A percentile compares a stretch with the other conserved stretches of the same genome.
These are phyloP conservation scores for Pogostemon cablin DNA, from an alignment of 257 asterid species.

Conservation along the genomic window DNA sequence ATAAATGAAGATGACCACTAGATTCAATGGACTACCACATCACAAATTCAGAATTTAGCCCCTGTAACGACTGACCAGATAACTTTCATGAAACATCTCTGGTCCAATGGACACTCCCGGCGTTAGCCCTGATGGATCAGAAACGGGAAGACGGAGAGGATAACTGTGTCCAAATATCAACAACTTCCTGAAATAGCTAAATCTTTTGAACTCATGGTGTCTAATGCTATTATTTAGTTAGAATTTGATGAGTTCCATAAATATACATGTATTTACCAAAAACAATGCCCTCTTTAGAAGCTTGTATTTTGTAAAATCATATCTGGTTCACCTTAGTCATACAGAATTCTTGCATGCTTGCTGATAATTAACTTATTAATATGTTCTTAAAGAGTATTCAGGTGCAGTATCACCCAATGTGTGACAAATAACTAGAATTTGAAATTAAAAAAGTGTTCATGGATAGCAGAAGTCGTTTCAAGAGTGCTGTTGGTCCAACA, in stretches of 20 bases:
- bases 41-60: background rate
- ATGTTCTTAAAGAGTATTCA: no score
- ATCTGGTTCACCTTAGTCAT: background rate
- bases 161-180: constrained; percentile 4
- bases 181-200: constrained; percentile 11
- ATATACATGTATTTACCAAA: background rate
- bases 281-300: background rate
- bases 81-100: constrained; percentile 3
- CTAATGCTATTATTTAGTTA: background rate
- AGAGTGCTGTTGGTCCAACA: constrained; percentile 12
- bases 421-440: no score
- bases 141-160: constrained; percentile 7
- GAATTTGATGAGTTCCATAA: no score
- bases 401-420: no score
- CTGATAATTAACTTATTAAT: background rate
- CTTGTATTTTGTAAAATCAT: background rate
- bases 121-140: background rate
- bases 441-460: no score
- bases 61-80: constrained; percentile 1
- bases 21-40: constrained; percentile 2
- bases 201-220: constrained; percentile 5
- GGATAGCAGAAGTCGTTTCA: constrained; percentile 11
- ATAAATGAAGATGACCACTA: constrained; percentile 84
- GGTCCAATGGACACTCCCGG: background rate
- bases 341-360: background rate